These are phyloP conservation scores for Glycyrrhiza uralensis DNA, from an alignment of 306 rosid genomes.

Conservation along the genomic window DNA sequence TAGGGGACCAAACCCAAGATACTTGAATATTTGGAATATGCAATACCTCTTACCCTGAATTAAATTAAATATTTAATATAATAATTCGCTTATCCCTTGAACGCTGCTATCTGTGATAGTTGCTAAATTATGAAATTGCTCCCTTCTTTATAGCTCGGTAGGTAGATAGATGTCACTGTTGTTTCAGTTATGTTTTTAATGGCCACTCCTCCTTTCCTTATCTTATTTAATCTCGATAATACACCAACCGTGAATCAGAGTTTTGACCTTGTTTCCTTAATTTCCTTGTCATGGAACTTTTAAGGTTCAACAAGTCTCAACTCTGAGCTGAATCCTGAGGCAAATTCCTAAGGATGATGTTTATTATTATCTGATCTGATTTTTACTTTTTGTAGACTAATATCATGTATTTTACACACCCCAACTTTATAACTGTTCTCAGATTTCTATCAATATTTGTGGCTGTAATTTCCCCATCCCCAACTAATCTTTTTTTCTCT, in stretches of 20 bases:
- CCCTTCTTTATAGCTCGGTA: not conserved
- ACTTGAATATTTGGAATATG: slow-evolving; percentile 17
- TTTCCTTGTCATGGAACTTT: not conserved
- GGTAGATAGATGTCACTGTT: slow-evolving; percentile 23
- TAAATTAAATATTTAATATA: not conserved
- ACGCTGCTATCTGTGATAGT: not conserved
- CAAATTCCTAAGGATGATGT: not conserved
- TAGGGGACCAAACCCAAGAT: slow-evolving; percentile 13
- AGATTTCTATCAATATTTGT: not conserved
- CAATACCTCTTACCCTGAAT: not conserved
- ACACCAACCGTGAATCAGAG: not conserved
- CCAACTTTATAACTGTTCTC: not conserved
- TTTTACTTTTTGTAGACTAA: not conserved
- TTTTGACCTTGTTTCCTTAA: slow-evolving; percentile 11
- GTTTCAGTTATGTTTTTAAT: slow-evolving; percentile 8
- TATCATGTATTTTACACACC: not conserved
- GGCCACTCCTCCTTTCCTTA: not conserved
- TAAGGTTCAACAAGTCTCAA: not conserved
- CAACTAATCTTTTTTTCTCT: not conserved
- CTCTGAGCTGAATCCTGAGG: not conserved
- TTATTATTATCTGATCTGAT: slow-evolving; percentile 4
- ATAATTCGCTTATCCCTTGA: not conserved
- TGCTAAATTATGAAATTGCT: slow-evolving; percentile 3
- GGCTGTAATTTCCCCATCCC: not conserved
- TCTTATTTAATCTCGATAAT: not conserved